phyloP scores from a whole-genome alignment of 805 yeast species.

The Naumovozyma baii region DNA sequence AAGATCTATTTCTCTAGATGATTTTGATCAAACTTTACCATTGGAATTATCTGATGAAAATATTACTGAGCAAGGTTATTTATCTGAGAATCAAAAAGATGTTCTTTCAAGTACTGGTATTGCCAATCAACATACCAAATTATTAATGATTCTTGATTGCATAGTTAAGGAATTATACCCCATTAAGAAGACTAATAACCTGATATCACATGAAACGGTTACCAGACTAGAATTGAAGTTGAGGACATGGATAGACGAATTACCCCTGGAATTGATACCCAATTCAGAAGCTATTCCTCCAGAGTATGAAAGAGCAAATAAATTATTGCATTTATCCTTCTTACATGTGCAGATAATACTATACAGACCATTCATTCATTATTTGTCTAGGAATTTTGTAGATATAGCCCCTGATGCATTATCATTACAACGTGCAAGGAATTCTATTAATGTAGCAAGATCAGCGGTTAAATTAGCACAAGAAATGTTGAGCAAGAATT shows the following conservation, averaged over 20 bases:
- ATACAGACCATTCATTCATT: slow-evolving; percentile 83
- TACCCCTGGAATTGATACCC: slow-evolving; percentile 69
- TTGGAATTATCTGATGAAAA: slow-evolving; percentile 78
- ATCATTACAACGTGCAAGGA: slow-evolving; percentile 66
- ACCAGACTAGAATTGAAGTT: slow-evolving; percentile 62
- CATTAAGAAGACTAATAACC: slow-evolving; percentile 23
- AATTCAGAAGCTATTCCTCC: slow-evolving; percentile 27
- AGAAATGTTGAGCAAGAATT: slow-evolving; percentile 62
- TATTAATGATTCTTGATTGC: slow-evolving; percentile 60
- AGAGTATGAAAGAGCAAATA: slow-evolving; percentile 61
- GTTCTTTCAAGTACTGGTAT: slow-evolving; percentile 37
- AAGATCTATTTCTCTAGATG: slow-evolving; percentile 62
- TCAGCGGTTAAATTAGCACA: slow-evolving; percentile 71
- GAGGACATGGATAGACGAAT: slow-evolving; percentile 59
- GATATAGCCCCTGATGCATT: slow-evolving; percentile 16
- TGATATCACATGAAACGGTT: slow-evolving; percentile 38
- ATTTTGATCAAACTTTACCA: slow-evolving; percentile 81
- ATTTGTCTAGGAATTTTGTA: slow-evolving; percentile 43
- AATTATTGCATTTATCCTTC: slow-evolving; percentile 61
- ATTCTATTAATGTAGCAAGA: slow-evolving; percentile 77
- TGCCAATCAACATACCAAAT: slow-evolving; percentile 75
- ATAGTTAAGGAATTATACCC: slow-evolving; percentile 72
- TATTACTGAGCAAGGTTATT: slow-evolving; percentile 50
- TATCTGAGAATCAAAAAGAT: slow-evolving; percentile 18
- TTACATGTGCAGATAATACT: slow-evolving; percentile 75